Base-by-base conservation (phyloP, 2,329 filamentous ascomycete species). In the Colletotrichum sidae region DNA sequence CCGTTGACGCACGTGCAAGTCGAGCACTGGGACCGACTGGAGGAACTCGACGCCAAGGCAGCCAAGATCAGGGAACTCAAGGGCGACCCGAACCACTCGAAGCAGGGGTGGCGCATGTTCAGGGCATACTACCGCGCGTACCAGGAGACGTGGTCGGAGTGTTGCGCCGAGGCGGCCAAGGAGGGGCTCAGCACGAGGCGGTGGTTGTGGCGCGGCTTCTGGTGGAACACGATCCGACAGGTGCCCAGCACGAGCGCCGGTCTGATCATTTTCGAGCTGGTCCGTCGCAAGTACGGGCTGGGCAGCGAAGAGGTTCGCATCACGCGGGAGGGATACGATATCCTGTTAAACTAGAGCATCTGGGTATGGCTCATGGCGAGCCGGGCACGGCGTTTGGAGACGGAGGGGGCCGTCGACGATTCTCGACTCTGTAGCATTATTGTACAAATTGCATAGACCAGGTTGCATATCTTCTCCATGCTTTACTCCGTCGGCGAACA, bases 211-310 rank as follows among this genome's bases (percentile, higher is more conserved):
- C 82, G 86, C 6, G 90, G 88, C 11, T 93, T 94, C 74, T 88
- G 90, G 83, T 87, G 86, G 85, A 89, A 85, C 58, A 91, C 91
- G 1, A 84, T 93, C 56, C 82, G 90, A 6, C 91, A 93, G 76
- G 90, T 92, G 2, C 92, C 92, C 0, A 92, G 90, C 73, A 94
- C 92, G 2, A 91, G 89, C 65, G 91, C 91, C 0, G 92, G 91
- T 0, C 74, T 94, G 65, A 92, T 94, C 69, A 92, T 93, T 17
- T 94, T 94, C 74, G 92, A 94, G 77, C 74, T 94, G 49, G 88
- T 93, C 42, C 81, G 92, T 61, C 82, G 91, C 41, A 92, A 92
- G 77, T 94, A 93, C 70, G 89, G 89, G 2, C 81, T 86, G 63
- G 83, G 85, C 2, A 82, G 82, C 15, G 89, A 90, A 54, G 84